Base-by-base conservation (phyloP, 768 basidiomycete genomes). In the Lentinula lateritia region DNA sequence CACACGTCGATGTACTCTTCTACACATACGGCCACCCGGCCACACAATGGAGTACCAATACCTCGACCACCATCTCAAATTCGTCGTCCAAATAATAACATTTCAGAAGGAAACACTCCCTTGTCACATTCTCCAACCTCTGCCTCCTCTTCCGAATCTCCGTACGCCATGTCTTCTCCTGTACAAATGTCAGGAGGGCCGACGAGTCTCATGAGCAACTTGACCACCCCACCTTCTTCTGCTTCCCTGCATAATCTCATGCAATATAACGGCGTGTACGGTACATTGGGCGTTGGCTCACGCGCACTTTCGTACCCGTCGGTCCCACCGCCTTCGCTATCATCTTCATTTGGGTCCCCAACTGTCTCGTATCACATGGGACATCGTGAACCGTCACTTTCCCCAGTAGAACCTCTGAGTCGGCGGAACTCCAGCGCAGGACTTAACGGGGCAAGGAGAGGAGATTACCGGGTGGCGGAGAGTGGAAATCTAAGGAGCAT, bases 281-380 rank as follows among this genome's bases (percentile, higher is more conserved):
- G 34, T 71, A 59, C 58, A 28, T 16, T 41, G 12, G 54, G 54
- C n/a, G 42, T 35, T 35, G 58, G 46, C 38, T 13, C 45, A 59
- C 62, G 77, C 58, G 75, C 78, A 13, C 77, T 93, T 55, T 82
- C 89, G 5, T 94, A 94, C 66, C 92, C 92, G 0, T 87, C 86
- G 6, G 92, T 93, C 0, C 92, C 92, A 2, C 92, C 92, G 10
- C 92, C 92, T 3, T 90, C 89, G 1, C 72, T 92, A 32, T 89
- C 88, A 5, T 89, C 88, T 6, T 90, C 89, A 9, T 87, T 90
- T 65, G 91, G 91, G 13, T 88, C 87, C 5, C 87, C 89, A 7
- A 79, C 77, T 28, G 78, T 83, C 16, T 76, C 81, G 12, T 80
- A 76, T 64, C 73, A 76, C 61, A 76, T 77, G 50, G 75, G 79